A percentile compares a stretch with the other conserved stretches of the same genome.
Conservation (phyloP, 1,139 yeast species). For the Kodamaea arcana region DNA sequence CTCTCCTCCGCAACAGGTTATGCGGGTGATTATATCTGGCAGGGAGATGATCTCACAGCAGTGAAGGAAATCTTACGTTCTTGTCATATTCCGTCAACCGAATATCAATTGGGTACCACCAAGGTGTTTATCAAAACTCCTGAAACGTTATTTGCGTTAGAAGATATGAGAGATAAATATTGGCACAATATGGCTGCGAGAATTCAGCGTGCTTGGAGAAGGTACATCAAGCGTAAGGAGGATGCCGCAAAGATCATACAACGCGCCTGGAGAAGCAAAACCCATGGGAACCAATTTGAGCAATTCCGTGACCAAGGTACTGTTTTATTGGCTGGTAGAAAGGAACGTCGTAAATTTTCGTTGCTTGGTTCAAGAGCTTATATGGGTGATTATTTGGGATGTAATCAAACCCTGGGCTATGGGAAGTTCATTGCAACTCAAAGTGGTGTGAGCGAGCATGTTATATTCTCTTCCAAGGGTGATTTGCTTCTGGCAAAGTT, state of each 20-base stretch:
- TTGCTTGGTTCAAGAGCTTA: constrained; percentile 87
- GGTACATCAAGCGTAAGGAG: constrained; percentile 72
- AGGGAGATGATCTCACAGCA: constrained; percentile 81
- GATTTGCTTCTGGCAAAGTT: constrained; percentile 80
- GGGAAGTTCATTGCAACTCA: constrained; percentile 69
- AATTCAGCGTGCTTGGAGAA: constrained; percentile 95
- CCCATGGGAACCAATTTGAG: constrained; percentile 77
- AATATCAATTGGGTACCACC: constrained; percentile 91
- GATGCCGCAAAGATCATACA: constrained; percentile 87
- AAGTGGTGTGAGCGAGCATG: constrained; percentile 64
- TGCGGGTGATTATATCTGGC: constrained; percentile 98
- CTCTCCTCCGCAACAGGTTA: constrained; percentile 88
- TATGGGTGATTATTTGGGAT: constrained; percentile 89
- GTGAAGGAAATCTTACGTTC: constrained; percentile 74
- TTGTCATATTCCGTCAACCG: constrained; percentile 74
- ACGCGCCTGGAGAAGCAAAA: constrained; percentile 75
- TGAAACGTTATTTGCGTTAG: constrained; percentile 91
- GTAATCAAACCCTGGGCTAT: constrained; percentile 66
- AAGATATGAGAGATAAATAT: constrained; percentile 93
- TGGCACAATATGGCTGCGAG: constrained; percentile 99
- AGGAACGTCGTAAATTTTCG: constrained; percentile 88
- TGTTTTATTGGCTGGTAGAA: constrained; percentile 62
- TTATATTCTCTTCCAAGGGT: constrained; percentile 78
- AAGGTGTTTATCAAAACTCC: constrained; percentile 96
- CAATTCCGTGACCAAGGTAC: constrained; percentile 84